Conservation (phyloP, 257 asterid genomes). For the Henckelia pumila region DNA sequence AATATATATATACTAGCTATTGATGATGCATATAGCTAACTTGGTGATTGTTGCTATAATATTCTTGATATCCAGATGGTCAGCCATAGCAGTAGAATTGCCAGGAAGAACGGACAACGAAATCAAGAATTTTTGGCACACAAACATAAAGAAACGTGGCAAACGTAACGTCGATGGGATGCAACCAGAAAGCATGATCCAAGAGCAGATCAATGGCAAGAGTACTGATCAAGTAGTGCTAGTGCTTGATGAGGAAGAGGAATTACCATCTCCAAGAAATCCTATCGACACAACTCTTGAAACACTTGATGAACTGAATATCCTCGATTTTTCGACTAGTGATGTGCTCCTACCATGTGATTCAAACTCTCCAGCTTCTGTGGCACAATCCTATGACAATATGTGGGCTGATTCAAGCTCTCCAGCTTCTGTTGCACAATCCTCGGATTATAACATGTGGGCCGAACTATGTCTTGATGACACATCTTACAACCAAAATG, state of each 20-base stretch:
- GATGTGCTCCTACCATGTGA: not conserved
- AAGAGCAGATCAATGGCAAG: not conserved
- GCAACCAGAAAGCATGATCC: not conserved
- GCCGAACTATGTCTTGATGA: not conserved
- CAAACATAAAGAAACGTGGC: not conserved
- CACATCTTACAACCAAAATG: not conserved
- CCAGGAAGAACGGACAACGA: conserved; percentile 22
- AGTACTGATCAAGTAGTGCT: not conserved
- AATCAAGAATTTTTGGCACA: conserved; percentile 21
- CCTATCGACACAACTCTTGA: not conserved
- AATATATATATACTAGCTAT: too few relatives aligned
- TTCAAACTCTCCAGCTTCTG: not conserved
- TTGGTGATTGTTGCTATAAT: not conserved
- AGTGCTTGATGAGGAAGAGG: not conserved
- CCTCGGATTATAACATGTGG: not conserved
- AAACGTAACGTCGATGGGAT: not conserved
- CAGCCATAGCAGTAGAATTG: conserved; percentile 14
- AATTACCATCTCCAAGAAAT: not conserved
- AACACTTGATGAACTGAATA: not conserved
- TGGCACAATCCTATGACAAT: not conserved
- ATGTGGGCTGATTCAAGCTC: not conserved
- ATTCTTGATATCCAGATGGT: conserved; percentile 17
- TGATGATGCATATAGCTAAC: not conserved
- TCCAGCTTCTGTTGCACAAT: not conserved
- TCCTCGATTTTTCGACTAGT: not conserved